Evolutionary conservation across 139 green algal genomes (phyloP), one percentile per base, ranked within the genome.

Genomic region (Tetradesmus obliquus): DNA sequence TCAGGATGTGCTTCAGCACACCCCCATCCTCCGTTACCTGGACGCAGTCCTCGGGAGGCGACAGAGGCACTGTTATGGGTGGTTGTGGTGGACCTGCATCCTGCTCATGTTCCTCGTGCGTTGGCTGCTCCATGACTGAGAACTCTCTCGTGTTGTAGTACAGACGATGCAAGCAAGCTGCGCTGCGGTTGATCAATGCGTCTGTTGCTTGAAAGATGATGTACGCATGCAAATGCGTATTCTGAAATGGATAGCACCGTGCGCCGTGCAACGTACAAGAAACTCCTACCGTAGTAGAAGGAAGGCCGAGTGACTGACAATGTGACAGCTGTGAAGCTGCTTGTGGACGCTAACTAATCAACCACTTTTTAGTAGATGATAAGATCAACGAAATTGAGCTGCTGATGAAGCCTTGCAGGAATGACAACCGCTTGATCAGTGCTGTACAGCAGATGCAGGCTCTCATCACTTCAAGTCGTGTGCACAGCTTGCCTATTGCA

Each of bases 21-120:
- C 87, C 79, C 2, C 94, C 89, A 55, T 97, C 94, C n/a, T 83
- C 6, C 5, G 95, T 96, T 32, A 96, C 55, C 8, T 84, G 8
- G 13, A 86, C 55, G 89, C 82, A 86, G 81, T 93, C 92, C 19
- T 82, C 69, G 1, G 94, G 91, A 20, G 85, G 91, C 6, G 79
- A 24, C 53, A 90, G 20, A 3, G 90, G 83, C 4, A 91, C 55
- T 32, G 57, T 20, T 62, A 84, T 54, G 55, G 72, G 32, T 57
- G 53, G 53, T 51, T 86, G 4, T 69, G 22, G 53, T 71, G 79
- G 66, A 76, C 76, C 76, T 55, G 54, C 24, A 9, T 82, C 76
- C n/a, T 55, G 13, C 24, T 82, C 15, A 22, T 82, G 76, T 53
- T 82, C 72, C 72, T 81, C 24, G 24, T 82, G 76, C 5, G 66